Evolutionary conservation across 345 rosid genomes (phyloP).

Genomic region (Isatis tinctoria): DNA sequence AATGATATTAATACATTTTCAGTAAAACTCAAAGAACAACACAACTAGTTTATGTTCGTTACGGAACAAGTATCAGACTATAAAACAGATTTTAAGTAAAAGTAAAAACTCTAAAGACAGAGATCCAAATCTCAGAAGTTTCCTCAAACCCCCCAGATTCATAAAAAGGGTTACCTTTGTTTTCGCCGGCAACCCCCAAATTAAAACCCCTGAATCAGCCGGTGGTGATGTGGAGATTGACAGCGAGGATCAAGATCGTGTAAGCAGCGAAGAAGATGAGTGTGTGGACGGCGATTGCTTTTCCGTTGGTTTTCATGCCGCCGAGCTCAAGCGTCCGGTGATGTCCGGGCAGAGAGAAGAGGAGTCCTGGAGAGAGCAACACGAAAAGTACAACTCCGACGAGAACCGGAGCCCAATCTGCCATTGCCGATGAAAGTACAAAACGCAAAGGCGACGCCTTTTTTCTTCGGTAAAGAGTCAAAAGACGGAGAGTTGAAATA

Average conservation of each 20-base stretch:
- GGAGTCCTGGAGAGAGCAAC: conserved; percentile 77
- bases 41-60: background rate
- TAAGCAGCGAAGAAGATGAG: conserved; percentile 77
- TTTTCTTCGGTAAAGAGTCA: conserved; percentile 1
- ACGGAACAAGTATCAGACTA: background rate
- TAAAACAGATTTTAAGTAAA: conserved; percentile 1
- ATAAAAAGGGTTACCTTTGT: conserved; percentile 17
- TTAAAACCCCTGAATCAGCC: conserved; percentile 34
- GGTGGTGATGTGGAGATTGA: conserved; percentile 83
- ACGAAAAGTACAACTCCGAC: conserved; percentile 84
- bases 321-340: conserved; percentile 58
- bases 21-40: background rate
- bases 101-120: background rate
- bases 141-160: conserved; percentile 4
- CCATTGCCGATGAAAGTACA: conserved; percentile 40
- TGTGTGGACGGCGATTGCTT: conserved; percentile 77
- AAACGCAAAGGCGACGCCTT: conserved; percentile 12
- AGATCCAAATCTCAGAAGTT: conserved; percentile 12
- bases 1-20: conserved; percentile 1
- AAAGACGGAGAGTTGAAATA: background rate
- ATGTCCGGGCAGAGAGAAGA: conserved; percentile 75
- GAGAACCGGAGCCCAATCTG: conserved; percentile 94
- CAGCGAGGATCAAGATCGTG: conserved; percentile 71
- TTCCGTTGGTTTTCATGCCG: conserved; percentile 90
- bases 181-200: background rate